phyloP scores from a whole-genome alignment of 768 basidiomycete genomes.

The Trametes elegans region DNA sequence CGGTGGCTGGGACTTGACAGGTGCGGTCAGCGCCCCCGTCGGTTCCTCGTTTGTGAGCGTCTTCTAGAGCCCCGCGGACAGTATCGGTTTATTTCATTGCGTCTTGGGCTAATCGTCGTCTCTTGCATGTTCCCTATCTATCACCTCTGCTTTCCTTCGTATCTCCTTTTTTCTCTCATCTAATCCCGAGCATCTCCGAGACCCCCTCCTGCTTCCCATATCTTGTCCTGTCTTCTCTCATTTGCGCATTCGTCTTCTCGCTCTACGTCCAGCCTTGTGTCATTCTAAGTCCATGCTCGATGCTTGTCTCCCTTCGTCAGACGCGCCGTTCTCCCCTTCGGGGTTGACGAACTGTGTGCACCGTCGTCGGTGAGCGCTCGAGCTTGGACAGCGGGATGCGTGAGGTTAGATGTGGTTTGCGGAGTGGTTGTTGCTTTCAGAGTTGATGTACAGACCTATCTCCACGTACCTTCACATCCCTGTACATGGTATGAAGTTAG shows the following conservation, averaged over 20 bases:
- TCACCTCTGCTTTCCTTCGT: no score
- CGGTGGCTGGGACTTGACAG: conserved; percentile 25
- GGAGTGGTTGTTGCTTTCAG: background rate
- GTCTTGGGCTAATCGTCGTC: conserved; percentile 16
- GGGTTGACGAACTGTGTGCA: conserved; percentile 45
- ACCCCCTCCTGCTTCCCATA: conserved; percentile 9
- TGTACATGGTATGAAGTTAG: conserved; percentile 13
- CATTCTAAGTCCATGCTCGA: conserved; percentile 14
- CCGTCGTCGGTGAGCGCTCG: conserved; percentile 47
- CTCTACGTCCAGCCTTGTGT: background rate
- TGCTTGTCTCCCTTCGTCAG: conserved; percentile 32
- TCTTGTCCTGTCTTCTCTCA: conserved; percentile 5
- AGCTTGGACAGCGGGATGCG: conserved; percentile 3
- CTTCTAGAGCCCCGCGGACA: conserved; percentile 21
- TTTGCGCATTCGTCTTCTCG: conserved; percentile 4
- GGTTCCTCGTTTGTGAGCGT: conserved; percentile 23
- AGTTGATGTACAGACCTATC: background rate
- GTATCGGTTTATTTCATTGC: background rate
- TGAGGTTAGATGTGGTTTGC: background rate
- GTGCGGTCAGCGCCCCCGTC: conserved; percentile 15
- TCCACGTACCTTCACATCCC: background rate
- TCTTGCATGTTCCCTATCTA: conserved; percentile 17
- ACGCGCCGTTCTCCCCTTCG: conserved; percentile 40
- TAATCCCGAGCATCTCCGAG: no score
- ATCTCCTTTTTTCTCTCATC: no score